Conservation (phyloP, 2,329 filamentous ascomycete species). For the Diaporthe sp. region DNA sequence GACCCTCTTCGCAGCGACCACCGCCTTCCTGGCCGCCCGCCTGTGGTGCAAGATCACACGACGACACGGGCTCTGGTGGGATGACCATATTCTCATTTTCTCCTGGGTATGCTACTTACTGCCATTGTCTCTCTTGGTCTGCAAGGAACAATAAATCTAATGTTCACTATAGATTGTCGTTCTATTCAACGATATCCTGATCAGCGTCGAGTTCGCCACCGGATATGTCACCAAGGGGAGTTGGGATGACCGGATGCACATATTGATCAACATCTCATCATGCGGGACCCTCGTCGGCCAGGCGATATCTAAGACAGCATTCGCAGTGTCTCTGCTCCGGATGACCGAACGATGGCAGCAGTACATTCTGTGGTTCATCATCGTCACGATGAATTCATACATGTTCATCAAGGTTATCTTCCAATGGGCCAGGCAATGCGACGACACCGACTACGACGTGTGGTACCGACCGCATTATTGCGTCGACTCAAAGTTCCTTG, state of each 20-base stretch:
- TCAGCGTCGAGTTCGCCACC: slow-evolving; percentile 24
- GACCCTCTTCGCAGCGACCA: slow-evolving; percentile 18
- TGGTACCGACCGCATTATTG: slow-evolving; percentile 21
- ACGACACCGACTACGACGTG: slow-evolving; percentile 23
- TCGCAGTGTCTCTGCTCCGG: slow-evolving; percentile 27
- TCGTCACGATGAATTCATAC: slow-evolving; percentile 28
- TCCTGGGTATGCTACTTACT: slow-evolving; percentile 25
- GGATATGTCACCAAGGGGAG: slow-evolving; percentile 31
- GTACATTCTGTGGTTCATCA: slow-evolving; percentile 24
- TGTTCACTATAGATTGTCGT: slow-evolving; percentile 13
- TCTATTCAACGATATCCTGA: slow-evolving; percentile 11
- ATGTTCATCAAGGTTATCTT: slow-evolving; percentile 28
- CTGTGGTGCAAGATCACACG: slow-evolving; percentile 35
- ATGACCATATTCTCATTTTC: slow-evolving; percentile 32
- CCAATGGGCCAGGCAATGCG: slow-evolving; percentile 26
- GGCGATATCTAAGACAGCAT: slow-evolving; percentile 27
- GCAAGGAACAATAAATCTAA: background rate
- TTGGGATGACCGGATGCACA: slow-evolving; percentile 34
- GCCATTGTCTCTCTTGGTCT: background rate
- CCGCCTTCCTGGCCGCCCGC: slow-evolving; percentile 27
- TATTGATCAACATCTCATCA: slow-evolving; percentile 27
- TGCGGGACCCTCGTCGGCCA: slow-evolving; percentile 28
- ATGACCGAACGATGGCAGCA: slow-evolving; percentile 26
- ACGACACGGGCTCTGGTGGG: slow-evolving; percentile 31
- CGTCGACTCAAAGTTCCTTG: background rate